These are phyloP conservation scores for Xerocomus spinulosus DNA, from an alignment of 768 basidiomycete species.

Conservation along the genomic window DNA sequence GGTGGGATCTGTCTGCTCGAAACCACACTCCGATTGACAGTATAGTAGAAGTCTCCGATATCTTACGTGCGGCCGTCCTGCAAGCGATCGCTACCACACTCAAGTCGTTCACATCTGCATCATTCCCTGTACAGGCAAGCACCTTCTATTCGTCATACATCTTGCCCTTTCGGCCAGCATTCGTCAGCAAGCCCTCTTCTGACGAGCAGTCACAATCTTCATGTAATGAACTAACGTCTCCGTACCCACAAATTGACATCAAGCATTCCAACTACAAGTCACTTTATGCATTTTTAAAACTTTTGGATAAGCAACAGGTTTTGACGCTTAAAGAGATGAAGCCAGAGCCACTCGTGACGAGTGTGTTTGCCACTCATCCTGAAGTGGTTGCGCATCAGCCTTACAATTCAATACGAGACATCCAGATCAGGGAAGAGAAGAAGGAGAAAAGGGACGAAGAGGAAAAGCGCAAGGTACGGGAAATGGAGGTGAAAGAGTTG, in stretches of 20 bases:
- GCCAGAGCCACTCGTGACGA: conserved; percentile 50
- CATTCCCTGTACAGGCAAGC: conserved; percentile 75
- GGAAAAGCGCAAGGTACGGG: conserved; percentile 41
- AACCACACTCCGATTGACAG: conserved; percentile 1
- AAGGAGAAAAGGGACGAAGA: conserved; percentile 51
- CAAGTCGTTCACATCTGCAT: conserved; percentile 40
- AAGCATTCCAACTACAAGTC: conserved; percentile 80
- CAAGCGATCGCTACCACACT: conserved; percentile 59
- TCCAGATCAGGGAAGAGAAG: conserved; percentile 60
- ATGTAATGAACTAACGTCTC: conserved; percentile 22
- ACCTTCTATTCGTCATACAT: conserved; percentile 72
- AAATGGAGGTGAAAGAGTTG: conserved; percentile 59
- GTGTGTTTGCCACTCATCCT: conserved; percentile 53
- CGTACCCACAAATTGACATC: conserved; percentile 55
- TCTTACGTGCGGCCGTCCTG: conserved; percentile 58
- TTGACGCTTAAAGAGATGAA: conserved; percentile 62
- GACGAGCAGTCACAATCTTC: conserved; percentile 4
- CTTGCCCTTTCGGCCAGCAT: conserved; percentile 76
- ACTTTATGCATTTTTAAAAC: conserved; percentile 74
- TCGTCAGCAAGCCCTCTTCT: conserved; percentile 23
- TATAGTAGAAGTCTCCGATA: conserved; percentile 25
- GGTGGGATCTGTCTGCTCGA: conserved; percentile 15
- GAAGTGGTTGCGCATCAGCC: conserved; percentile 47
- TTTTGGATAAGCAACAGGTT: conserved; percentile 67
- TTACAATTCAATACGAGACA: conserved; percentile 60